Conservation (phyloP, 2,329 filamentous ascomycete genomes). For the Neonectria hederae region DNA sequence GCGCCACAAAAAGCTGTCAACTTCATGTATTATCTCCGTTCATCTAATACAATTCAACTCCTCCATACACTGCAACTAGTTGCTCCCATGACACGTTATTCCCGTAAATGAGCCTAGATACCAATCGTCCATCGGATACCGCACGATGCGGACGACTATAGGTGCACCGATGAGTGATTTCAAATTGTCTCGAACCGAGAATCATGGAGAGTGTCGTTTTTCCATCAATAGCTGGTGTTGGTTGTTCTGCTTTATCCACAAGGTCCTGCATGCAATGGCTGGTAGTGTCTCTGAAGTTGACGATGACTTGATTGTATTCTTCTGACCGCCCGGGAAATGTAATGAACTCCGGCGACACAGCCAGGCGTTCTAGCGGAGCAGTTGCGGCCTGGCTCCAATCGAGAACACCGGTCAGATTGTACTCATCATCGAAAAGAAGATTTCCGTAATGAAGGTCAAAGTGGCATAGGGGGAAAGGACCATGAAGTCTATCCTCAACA, state of each 20-base stretch:
- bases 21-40: neutral
- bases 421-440: conserved; percentile 53
- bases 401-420: conserved; percentile 49
- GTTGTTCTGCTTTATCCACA: no score
- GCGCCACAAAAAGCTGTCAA: no score
- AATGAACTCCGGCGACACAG: no score
- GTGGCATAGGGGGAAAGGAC: conserved; percentile 50
- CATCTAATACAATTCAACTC: neutral
- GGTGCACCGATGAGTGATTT: no score
- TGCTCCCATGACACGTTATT: neutral
- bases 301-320: no score
- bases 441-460: conserved; percentile 50
- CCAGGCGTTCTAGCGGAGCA: neutral
- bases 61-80: neutral
- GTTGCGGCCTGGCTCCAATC: conserved; percentile 44
- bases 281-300: no score
- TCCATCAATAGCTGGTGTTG: no score
- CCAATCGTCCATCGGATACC: neutral
- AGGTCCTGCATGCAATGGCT: no score
- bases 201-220: no score
- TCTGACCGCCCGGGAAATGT: no score
- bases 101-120: neutral
- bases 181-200: no score
- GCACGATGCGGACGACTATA: neutral
- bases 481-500: conserved; percentile 42